A percentile compares a stretch with the other conserved stretches of the same genome.
Evolutionary conservation across 139 green algal genomes (phyloP).

Genomic region (Chlamydomonas incerta): DNA sequence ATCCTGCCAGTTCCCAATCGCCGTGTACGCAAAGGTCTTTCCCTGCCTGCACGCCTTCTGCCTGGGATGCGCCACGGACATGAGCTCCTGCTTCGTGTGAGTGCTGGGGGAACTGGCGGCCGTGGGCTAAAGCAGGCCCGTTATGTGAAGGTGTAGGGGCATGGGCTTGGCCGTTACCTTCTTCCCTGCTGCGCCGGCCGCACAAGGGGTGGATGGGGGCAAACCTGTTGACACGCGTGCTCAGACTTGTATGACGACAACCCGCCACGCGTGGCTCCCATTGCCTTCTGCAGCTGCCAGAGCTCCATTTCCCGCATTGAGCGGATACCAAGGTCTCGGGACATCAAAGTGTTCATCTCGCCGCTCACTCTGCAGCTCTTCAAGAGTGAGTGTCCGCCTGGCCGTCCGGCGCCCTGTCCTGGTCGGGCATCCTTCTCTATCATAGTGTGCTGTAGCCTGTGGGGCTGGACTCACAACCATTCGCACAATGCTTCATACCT

Average conservation of each 20-base stretch:
- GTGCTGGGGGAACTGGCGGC: not conserved
- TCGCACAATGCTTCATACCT: not conserved
- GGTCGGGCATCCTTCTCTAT: too few relatives aligned
- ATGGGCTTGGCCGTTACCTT: too few relatives aligned
- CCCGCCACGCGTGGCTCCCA: not conserved
- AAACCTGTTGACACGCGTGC: not conserved
- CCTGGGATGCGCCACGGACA: conserved; percentile 75
- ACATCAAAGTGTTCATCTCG: conserved; percentile 75
- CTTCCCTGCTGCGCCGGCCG: too few relatives aligned
- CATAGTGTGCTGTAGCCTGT: not conserved
- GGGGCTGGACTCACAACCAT: not conserved
- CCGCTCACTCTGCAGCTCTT: conserved; percentile 75
- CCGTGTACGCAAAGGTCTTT: conserved; percentile 76
- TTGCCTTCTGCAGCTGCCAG: conserved; percentile 62
- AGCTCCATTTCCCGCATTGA: conserved; percentile 68
- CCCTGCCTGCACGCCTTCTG: conserved; percentile 86
- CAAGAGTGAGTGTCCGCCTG: conserved; percentile 55
- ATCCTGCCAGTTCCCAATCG: conserved; percentile 76
- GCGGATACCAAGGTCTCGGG: conserved; percentile 54
- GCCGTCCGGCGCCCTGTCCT: too few relatives aligned
- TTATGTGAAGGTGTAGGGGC: too few relatives aligned
- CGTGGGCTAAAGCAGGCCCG: too few relatives aligned
- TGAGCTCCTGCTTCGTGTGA: conserved; percentile 79
- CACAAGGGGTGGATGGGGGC: too few relatives aligned
- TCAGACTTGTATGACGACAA: not conserved